phyloP scores from a whole-genome alignment of 169 alveolate genomes.

The Pseudocohnilembus persalinus region DNA sequence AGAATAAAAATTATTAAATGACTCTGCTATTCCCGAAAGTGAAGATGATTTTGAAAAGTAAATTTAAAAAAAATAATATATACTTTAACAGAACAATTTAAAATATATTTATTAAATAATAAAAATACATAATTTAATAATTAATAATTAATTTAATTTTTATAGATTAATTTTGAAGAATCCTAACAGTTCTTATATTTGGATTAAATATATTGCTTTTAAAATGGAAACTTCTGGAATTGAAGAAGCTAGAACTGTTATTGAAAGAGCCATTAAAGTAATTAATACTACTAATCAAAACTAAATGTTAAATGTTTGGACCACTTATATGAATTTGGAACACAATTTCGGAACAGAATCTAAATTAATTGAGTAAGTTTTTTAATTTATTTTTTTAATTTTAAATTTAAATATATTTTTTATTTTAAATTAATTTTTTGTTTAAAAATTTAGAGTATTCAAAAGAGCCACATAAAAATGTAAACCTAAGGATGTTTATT shows the following conservation, averaged over 20 bases:
- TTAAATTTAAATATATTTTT: background rate
- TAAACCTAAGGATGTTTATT: slow-evolving; percentile 66
- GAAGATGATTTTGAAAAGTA: slow-evolving; percentile 59
- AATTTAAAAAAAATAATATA: background rate
- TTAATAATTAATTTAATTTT: slow-evolving; percentile 40
- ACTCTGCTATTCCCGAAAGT: slow-evolving; percentile 35
- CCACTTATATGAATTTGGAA: slow-evolving; percentile 80
- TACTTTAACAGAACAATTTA: slow-evolving; percentile 52
- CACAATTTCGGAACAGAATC: slow-evolving; percentile 75
- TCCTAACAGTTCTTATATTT: slow-evolving; percentile 66
- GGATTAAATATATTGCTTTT: slow-evolving; percentile 77
- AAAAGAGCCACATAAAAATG: slow-evolving; percentile 74
- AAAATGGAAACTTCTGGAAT: slow-evolving; percentile 65
- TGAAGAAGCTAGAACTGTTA: slow-evolving; percentile 69
- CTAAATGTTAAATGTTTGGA: slow-evolving; percentile 81
- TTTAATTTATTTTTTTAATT: background rate
- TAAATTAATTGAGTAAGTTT: slow-evolving; percentile 41
- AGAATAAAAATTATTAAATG: slow-evolving; percentile 33
- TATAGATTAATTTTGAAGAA: slow-evolving; percentile 61
- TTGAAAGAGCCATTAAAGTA: slow-evolving; percentile 81
- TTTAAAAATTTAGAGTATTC: slow-evolving; percentile 41
- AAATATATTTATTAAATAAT: slow-evolving; percentile 46
- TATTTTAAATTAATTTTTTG: background rate
- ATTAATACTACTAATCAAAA: slow-evolving; percentile 66
- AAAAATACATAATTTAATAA: background rate